These are phyloP conservation scores for Aspergillus terreus DNA, from an alignment of 2,329 filamentous ascomycete species.

Conservation along the genomic window DNA sequence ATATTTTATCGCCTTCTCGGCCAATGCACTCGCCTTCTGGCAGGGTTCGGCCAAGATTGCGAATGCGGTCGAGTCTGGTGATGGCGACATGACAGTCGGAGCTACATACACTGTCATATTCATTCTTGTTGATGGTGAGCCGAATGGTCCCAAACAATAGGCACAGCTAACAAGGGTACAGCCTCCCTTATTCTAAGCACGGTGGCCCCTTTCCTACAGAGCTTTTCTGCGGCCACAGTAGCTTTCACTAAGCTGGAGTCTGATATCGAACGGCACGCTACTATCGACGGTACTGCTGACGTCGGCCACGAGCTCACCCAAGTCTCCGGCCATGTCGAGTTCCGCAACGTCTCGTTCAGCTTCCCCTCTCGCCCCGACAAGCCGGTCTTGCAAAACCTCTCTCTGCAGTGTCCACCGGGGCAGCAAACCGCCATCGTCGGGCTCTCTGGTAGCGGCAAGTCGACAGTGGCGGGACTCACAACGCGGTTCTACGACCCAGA, in stretches of 20 bases:
- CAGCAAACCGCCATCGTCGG: conserved; percentile 64
- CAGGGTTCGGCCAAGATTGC: conserved; percentile 58
- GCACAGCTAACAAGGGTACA: not conserved
- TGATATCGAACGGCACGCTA: conserved; percentile 52
- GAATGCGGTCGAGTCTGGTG: conserved; percentile 17
- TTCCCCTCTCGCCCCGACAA: conserved; percentile 39
- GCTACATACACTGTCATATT: conserved; percentile 37
- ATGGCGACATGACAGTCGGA: conserved; percentile 25
- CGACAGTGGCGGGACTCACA: conserved; percentile 67
- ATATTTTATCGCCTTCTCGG: conserved; percentile 64
- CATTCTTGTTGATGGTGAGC: conserved; percentile 27
- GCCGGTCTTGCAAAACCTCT: conserved; percentile 31
- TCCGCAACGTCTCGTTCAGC: conserved; percentile 34
- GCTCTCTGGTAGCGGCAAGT: conserved; percentile 69
- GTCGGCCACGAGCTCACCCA: conserved; percentile 6
- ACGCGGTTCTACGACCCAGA: conserved; percentile 66
- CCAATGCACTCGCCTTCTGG: conserved; percentile 67
- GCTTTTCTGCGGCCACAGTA: conserved; percentile 47
- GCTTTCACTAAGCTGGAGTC: conserved; percentile 56
- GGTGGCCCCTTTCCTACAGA: conserved; percentile 38
- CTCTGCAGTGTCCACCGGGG: conserved; percentile 32
- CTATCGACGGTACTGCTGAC: conserved; percentile 41
- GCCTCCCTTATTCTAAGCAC: conserved; percentile 37
- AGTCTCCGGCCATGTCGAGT: conserved; percentile 28
- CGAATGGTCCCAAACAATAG: not conserved